A percentile compares a stretch with the other conserved stretches of the same genome.
phyloP scores from a whole-genome alignment of 345 rosid genomes.

The Hibiscus mutabilis region DNA sequence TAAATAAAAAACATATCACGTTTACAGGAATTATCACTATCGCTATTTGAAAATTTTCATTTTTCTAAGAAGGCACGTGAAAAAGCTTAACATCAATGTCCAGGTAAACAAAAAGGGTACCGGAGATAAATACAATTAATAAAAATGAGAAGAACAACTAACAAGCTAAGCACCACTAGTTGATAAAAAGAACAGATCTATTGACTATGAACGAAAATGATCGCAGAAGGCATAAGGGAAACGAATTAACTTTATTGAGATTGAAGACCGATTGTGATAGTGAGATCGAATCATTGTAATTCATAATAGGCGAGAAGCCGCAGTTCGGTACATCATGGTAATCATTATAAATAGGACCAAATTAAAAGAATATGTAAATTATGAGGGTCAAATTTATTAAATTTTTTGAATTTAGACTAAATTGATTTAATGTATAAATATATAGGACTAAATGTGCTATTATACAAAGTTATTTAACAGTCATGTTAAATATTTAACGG shows the following conservation, averaged over 20 bases:
- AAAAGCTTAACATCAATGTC: neutral
- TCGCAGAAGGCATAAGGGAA: neutral
- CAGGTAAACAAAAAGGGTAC: neutral
- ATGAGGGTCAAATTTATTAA: no score
- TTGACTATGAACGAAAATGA: neutral
- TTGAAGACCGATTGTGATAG: neutral
- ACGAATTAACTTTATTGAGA: neutral
- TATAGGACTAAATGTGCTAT: no score
- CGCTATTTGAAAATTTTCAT: neutral
- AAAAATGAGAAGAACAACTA: neutral
- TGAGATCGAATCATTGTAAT: neutral
- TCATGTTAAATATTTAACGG: no score
- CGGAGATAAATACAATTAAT: neutral
- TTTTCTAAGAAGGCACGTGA: neutral
- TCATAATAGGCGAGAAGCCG: no score
- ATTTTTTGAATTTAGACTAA: no score
- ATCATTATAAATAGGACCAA: no score
- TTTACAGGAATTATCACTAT: constrained; percentile 6
- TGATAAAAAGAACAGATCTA: constrained; percentile 15
- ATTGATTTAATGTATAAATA: no score
- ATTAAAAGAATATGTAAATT: no score
- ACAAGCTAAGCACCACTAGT: constrained; percentile 5
- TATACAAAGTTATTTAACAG: no score
- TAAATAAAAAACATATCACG: constrained; percentile 3
- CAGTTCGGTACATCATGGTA: no score